phyloP scores from a whole-genome alignment of 208 protist species.

The Crithidia fasciculata region DNA sequence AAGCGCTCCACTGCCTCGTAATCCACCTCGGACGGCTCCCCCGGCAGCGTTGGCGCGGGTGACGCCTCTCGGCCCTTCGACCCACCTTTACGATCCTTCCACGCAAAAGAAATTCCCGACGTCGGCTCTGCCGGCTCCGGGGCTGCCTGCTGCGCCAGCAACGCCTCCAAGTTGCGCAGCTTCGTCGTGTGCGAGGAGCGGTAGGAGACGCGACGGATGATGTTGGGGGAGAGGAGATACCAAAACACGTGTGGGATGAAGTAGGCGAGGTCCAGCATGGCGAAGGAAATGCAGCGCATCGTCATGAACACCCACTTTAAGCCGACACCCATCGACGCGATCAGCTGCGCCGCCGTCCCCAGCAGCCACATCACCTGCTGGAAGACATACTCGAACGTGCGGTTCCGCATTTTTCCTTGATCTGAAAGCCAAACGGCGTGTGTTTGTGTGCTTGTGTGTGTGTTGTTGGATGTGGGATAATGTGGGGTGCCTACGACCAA shows the following conservation, averaged over 20 bases:
- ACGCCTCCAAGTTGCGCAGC: constrained; percentile 52
- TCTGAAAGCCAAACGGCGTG: background rate
- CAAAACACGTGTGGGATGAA: constrained; percentile 73
- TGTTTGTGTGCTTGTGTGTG: background rate
- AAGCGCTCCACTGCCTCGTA: constrained; percentile 37
- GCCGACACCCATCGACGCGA: constrained; percentile 81
- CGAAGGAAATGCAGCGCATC: constrained; percentile 61
- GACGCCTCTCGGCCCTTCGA: background rate
- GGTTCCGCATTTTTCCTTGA: constrained; percentile 11
- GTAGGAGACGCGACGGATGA: constrained; percentile 84
- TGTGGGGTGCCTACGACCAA: no score
- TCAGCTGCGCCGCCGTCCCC: constrained; percentile 48
- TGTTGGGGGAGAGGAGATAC: constrained; percentile 74
- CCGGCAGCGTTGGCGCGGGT: background rate
- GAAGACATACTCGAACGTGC: constrained; percentile 55
- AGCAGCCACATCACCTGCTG: constrained; percentile 76
- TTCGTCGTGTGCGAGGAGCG: constrained; percentile 67
- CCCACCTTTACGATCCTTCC: background rate
- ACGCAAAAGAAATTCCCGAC: background rate
- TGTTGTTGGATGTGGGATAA: no score
- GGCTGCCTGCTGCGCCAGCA: constrained; percentile 32
- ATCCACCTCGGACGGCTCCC: constrained; percentile 7
- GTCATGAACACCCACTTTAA: constrained; percentile 82
- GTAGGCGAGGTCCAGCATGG: constrained; percentile 54
- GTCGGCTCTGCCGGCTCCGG: background rate